phyloP scores from a whole-genome alignment of 2,329 filamentous ascomycete species.

The Colletotrichum viniferum region DNA sequence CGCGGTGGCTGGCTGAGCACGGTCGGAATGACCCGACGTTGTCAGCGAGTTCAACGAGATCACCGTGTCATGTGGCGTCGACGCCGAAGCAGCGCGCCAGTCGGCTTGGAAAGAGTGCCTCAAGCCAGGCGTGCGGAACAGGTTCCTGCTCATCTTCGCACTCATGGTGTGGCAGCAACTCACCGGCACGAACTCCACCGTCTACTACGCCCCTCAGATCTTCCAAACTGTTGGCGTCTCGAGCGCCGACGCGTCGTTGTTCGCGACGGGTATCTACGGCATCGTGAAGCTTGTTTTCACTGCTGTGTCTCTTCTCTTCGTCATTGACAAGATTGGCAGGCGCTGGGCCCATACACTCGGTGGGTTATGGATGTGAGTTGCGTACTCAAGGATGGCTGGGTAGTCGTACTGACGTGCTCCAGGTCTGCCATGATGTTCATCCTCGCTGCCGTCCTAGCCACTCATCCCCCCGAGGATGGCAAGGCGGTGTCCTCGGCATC shows the following conservation, averaged over 20 bases:
- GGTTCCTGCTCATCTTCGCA: neutral
- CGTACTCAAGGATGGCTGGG: rapidly evolving
- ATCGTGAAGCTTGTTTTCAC: neutral
- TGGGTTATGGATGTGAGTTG: neutral
- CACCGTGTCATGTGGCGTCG: neutral
- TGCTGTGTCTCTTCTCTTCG: neutral
- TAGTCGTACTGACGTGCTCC: neutral
- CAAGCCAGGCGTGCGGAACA: neutral
- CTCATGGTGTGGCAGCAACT: neutral
- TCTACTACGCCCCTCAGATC: neutral
- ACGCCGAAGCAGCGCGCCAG: neutral
- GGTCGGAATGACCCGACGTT: neutral
- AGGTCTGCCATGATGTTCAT: neutral
- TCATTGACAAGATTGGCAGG: neutral
- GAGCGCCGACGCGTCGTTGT: neutral
- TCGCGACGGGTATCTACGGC: neutral
- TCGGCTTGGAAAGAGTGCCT: neutral
- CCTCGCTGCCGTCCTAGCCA: neutral
- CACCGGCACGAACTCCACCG: neutral
- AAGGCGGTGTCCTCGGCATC: neutral
- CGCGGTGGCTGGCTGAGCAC: neutral
- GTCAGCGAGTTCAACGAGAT: neutral
- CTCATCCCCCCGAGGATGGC: neutral
- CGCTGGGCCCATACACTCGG: neutral
- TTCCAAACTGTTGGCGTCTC: neutral